A percentile compares a stretch with the other conserved stretches of the same genome.
These are phyloP conservation scores for Hyaloscypha variabilis DNA, from an alignment of 495 filamentous ascomycete species.

Conservation along the genomic window DNA sequence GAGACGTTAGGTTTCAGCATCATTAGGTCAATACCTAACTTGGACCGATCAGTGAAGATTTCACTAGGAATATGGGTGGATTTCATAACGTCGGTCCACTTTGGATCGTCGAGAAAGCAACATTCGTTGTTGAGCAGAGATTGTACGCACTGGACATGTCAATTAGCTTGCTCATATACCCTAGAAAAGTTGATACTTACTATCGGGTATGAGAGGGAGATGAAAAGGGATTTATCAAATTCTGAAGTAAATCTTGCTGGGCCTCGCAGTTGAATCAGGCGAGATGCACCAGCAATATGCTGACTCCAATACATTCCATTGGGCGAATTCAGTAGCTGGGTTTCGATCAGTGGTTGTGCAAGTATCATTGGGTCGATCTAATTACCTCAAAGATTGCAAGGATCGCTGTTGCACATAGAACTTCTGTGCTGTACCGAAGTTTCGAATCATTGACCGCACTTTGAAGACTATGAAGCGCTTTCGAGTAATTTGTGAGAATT, in stretches of 20 bases:
- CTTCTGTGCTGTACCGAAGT: constrained; percentile 25
- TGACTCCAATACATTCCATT: constrained; percentile 31
- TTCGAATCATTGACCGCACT: constrained; percentile 25
- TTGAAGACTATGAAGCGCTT: constrained; percentile 32
- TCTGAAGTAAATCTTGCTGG: constrained; percentile 31
- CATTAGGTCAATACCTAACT: constrained; percentile 14
- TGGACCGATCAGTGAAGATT: constrained; percentile 19
- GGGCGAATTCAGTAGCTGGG: constrained; percentile 28
- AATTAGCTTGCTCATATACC: background rate
- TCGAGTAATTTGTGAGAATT: constrained; percentile 24
- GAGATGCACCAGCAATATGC: constrained; percentile 31
- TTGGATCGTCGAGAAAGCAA: constrained; percentile 14
- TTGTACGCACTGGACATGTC: constrained; percentile 7
- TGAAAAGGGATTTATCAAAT: constrained; percentile 35
- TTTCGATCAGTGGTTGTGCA: background rate
- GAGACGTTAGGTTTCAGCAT: constrained; percentile 13
- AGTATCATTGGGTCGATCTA: background rate
- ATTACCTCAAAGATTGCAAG: constrained; percentile 31
- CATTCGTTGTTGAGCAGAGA: constrained; percentile 16
- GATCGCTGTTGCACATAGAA: constrained; percentile 34
- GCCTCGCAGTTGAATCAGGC: constrained; percentile 30
- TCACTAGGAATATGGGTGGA: constrained; percentile 2
- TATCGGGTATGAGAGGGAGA: constrained; percentile 32
- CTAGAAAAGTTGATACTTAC: constrained; percentile 15
- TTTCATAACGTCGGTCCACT: constrained; percentile 14